Evolutionary conservation across 257 asterid species (phyloP), one percentile per base, ranked within the genome.

Genomic region (Scutellaria barbata): DNA sequence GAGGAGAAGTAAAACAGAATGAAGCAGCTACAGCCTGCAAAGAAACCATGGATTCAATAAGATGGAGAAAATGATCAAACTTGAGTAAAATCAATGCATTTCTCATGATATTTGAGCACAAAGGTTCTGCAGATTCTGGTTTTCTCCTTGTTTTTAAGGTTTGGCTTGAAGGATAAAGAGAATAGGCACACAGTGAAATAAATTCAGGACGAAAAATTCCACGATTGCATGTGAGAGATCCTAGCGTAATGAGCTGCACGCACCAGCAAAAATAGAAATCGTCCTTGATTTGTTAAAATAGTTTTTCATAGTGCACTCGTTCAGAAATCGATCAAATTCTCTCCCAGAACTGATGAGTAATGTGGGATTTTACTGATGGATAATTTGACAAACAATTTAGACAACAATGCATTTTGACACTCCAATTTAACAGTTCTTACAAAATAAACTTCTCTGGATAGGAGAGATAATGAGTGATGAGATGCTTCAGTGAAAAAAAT

Each of bases 1-100:
- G 98, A 58, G 98, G 99, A 62, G 83, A 82, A 1, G 84, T 66
- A 63, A 92, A 86, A 63, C 98, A 89, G 82, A 95, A 95, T 4
- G 99, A 95, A 57, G 96, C 85, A 74, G 99, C 96, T 81, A 95
- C 98, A 33, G 88, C 98, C 99, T 93, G 87, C 77, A 64, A 41
- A 68, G 60, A 66, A 50, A 33, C n/a, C 47, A 41, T 35, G 5
- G 17, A 41, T 51, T 30, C 9, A 46, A 39, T 45, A 20, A 42
- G n/a, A 47, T 30, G 37, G 5, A 30, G 30, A 30, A 30, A 66
- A 1, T 43, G 42, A 67, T 18, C 9, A 58, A 20, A 20, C 0
- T 3, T 58, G 25, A 35, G 5, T 33, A 41, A 1, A 39, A 35
- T 57, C 0, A 5, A 30, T 30, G 7, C 40, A 55, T 22, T 55